Evolutionary conservation across 2,329 filamentous ascomycete genomes (phyloP).

Genomic region (Pestalotiopsis sp.): DNA sequence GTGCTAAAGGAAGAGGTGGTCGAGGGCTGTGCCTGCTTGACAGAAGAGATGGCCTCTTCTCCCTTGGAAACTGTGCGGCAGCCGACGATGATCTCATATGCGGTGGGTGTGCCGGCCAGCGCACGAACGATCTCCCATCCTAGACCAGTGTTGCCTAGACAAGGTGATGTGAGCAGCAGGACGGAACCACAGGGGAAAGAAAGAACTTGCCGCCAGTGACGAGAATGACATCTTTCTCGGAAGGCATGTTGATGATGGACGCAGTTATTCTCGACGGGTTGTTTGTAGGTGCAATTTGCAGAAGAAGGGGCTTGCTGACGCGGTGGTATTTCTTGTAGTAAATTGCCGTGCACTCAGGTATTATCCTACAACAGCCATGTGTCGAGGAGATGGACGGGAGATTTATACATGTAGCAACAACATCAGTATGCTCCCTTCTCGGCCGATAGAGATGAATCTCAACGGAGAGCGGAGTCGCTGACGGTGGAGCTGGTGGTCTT

Average conservation of each 20-base stretch:
- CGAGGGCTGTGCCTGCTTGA: slow-evolving; percentile 38
- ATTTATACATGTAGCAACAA: too few relatives aligned
- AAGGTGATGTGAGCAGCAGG: background rate
- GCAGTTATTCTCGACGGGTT: background rate
- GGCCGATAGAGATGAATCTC: background rate
- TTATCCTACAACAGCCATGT: too few relatives aligned
- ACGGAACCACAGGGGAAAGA: too few relatives aligned
- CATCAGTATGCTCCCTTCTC: background rate
- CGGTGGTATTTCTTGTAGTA: too few relatives aligned
- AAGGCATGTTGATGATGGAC: background rate
- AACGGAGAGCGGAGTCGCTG: background rate
- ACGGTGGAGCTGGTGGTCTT: background rate
- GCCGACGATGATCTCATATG: slow-evolving; percentile 54
- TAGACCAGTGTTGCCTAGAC: slow-evolving; percentile 10
- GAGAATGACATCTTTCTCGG: slow-evolving; percentile 10
- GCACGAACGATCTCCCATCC: slow-evolving; percentile 7
- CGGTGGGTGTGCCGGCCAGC: background rate
- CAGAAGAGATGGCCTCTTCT: slow-evolving; percentile 39
- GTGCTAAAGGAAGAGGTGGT: slow-evolving; percentile 40
- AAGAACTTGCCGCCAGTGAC: slow-evolving; percentile 5
- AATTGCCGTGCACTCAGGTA: too few relatives aligned
- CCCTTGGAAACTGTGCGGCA: slow-evolving; percentile 49
- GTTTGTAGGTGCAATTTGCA: background rate
- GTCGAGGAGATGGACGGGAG: too few relatives aligned
- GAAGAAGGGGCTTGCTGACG: background rate